phyloP scores from a whole-genome alignment of 441 rosid species.

The Pelargonium citronellum region DNA sequence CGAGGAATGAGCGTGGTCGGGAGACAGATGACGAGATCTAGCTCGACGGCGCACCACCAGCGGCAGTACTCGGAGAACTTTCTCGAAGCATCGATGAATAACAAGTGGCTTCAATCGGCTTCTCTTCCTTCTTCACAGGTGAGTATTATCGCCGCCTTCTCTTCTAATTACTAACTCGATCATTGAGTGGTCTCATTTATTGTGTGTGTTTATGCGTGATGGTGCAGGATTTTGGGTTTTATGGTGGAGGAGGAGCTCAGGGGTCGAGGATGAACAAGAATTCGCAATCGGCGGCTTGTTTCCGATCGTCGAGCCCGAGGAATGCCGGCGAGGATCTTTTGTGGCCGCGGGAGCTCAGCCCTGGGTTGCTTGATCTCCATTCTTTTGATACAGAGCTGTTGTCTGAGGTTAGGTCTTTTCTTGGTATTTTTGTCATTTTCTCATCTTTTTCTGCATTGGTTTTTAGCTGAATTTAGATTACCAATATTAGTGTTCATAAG shows the following conservation, averaged over 20 bases:
- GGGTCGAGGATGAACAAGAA: constrained; percentile 54
- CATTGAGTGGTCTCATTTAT: neutral
- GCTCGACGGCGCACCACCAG: constrained; percentile 75
- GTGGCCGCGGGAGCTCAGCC: constrained; percentile 68
- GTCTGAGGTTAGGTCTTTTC: constrained; percentile 62
- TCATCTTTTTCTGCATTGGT: neutral
- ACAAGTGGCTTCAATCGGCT: constrained; percentile 86
- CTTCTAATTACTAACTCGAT: constrained; percentile 40
- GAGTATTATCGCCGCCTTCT: constrained; percentile 37
- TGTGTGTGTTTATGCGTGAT: neutral
- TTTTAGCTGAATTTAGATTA: neutral
- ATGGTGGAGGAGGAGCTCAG: constrained; percentile 43
- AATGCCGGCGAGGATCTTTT: constrained; percentile 51
- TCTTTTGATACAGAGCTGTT: constrained; percentile 91
- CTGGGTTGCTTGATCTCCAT: constrained; percentile 93
- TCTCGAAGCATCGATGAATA: constrained; percentile 63
- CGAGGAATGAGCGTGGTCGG: constrained; percentile 41
- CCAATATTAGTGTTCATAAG: neutral
- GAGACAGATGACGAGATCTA: constrained; percentile 71
- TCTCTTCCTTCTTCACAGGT: constrained; percentile 78
- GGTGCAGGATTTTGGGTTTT: constrained; percentile 71
- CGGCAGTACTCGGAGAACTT: constrained; percentile 76
- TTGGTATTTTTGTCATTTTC: constrained; percentile 9
- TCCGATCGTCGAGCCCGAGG: constrained; percentile 49
- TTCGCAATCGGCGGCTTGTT: constrained; percentile 58